phyloP scores from a whole-genome alignment of 2,329 filamentous ascomycete species.

The Sclerotinia trifoliorum region DNA sequence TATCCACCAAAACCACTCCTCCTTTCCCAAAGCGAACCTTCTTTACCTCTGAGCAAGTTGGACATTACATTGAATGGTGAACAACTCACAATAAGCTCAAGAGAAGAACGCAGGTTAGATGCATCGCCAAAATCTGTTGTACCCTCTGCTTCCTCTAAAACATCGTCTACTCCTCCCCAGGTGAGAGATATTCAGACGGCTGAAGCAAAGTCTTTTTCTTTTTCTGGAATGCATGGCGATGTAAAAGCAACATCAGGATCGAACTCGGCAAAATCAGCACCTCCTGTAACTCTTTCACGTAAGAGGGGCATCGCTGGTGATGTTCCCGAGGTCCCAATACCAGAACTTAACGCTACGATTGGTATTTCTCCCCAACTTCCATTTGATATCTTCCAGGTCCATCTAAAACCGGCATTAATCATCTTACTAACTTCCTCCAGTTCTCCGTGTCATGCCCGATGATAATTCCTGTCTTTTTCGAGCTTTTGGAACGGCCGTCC shows the following conservation, averaged over 20 bases:
- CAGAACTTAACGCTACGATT: slow-evolving; percentile 52
- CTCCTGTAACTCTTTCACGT: slow-evolving; percentile 34
- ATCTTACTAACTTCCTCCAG: slow-evolving; percentile 41
- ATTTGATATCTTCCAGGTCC: too few relatives aligned
- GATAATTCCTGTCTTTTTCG: slow-evolving; percentile 95
- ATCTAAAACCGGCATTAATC: neutral
- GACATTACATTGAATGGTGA: slow-evolving; percentile 65
- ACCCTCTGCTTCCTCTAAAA: neutral
- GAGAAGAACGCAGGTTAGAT: slow-evolving; percentile 1
- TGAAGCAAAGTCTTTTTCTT: slow-evolving; percentile 21
- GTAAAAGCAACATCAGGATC: neutral
- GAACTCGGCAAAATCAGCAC: slow-evolving; percentile 9
- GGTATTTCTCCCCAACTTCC: slow-evolving; percentile 42
- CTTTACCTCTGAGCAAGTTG: slow-evolving; percentile 52
- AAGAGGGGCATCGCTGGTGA: slow-evolving; percentile 37
- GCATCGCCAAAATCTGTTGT: neutral
- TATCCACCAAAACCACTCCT: slow-evolving; percentile 74
- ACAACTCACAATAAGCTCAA: slow-evolving; percentile 57
- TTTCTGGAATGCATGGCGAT: slow-evolving; percentile 24
- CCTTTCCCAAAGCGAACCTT: slow-evolving; percentile 48
- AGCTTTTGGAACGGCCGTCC: slow-evolving; percentile 78
- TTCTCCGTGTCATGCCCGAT: slow-evolving; percentile 92
- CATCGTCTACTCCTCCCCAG: neutral
- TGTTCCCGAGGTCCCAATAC: slow-evolving; percentile 43
- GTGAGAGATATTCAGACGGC: slow-evolving; percentile 10